Evolutionary conservation across 2,329 filamentous ascomycete genomes (phyloP).

Genomic region (Ophiocordyceps camponoti-saundersi): DNA sequence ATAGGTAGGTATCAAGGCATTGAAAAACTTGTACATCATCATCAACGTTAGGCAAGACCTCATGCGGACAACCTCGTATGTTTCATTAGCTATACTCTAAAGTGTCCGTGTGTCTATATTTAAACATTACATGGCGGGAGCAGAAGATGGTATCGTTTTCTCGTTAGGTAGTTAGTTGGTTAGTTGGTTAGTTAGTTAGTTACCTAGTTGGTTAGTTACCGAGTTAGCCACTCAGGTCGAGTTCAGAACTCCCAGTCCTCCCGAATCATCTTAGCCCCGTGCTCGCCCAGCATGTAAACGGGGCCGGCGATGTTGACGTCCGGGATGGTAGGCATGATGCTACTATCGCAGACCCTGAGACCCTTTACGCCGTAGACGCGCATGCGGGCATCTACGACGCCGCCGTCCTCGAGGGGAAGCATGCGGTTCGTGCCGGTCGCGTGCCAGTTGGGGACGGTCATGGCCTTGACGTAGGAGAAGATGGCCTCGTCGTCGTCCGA

Average conservation of each 20-base stretch:
- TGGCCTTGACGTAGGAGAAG: background rate
- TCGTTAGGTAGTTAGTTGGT: too few relatives aligned
- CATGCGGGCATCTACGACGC: conserved; percentile 31
- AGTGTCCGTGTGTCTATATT: too few relatives aligned
- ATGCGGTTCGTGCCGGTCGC: background rate
- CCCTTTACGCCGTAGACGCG: conserved; percentile 35
- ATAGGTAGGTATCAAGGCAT: too few relatives aligned
- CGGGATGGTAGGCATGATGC: conserved; percentile 34
- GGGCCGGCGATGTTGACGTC: conserved; percentile 40
- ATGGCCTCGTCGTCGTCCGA: background rate
- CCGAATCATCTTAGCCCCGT: conserved; percentile 10
- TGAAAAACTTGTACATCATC: too few relatives aligned
- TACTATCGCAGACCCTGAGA: conserved; percentile 37
- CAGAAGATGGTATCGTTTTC: too few relatives aligned
- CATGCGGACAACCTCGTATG: too few relatives aligned
- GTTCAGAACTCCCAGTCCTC: background rate
- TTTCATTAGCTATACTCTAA: too few relatives aligned
- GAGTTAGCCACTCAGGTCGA: too few relatives aligned
- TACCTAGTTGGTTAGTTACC: too few relatives aligned
- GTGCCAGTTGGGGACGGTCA: background rate
- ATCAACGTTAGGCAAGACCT: too few relatives aligned
- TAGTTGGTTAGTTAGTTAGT: too few relatives aligned
- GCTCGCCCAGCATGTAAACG: conserved; percentile 44
- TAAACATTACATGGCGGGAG: too few relatives aligned
- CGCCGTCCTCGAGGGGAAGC: conserved; percentile 5